Conservation (phyloP, 1,284 basidiomycete genomes). For the Cutaneotrichosporon dermatis region DNA sequence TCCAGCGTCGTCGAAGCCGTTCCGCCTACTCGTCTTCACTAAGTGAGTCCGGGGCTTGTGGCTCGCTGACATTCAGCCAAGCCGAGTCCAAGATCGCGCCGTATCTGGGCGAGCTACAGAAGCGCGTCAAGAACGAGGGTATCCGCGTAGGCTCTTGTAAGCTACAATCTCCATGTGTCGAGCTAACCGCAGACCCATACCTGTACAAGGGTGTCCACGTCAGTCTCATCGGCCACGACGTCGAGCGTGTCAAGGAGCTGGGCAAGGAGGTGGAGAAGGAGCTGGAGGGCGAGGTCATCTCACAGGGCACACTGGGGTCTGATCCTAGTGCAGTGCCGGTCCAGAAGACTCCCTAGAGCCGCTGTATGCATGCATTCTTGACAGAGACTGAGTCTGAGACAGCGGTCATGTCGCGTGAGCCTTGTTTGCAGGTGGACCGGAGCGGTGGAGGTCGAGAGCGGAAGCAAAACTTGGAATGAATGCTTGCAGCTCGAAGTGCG, state of each 20-base stretch:
- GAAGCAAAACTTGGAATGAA: background rate
- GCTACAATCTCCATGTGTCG: conserved; percentile 14
- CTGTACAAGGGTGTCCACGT: conserved; percentile 56
- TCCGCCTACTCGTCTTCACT: conserved; percentile 72
- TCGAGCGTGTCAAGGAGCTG: conserved; percentile 54
- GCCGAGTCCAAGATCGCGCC: conserved; percentile 87
- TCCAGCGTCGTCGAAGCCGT: conserved; percentile 63
- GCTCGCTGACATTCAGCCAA: conserved; percentile 51
- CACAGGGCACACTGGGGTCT: conserved; percentile 47
- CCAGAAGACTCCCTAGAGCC: background rate
- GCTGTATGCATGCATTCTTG: too few species aligned
- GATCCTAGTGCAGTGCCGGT: background rate
- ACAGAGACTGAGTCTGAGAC: too few species aligned
- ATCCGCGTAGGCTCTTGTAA: conserved; percentile 74
- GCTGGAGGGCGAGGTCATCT: conserved; percentile 52
- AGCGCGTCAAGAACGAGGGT: conserved; percentile 65
- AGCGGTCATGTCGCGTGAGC: background rate
- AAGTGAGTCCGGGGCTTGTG: conserved; percentile 53
- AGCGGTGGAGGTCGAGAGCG: background rate
- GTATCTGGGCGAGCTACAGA: conserved; percentile 72
- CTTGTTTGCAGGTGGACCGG: background rate
- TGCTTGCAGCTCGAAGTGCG: background rate
- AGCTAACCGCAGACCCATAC: conserved; percentile 54
- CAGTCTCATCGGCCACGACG: conserved; percentile 72
- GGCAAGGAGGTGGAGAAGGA: conserved; percentile 59